Evolutionary conservation across 164 flowering plant species (phyloP).

Genomic region (Amborella trichopoda): DNA sequence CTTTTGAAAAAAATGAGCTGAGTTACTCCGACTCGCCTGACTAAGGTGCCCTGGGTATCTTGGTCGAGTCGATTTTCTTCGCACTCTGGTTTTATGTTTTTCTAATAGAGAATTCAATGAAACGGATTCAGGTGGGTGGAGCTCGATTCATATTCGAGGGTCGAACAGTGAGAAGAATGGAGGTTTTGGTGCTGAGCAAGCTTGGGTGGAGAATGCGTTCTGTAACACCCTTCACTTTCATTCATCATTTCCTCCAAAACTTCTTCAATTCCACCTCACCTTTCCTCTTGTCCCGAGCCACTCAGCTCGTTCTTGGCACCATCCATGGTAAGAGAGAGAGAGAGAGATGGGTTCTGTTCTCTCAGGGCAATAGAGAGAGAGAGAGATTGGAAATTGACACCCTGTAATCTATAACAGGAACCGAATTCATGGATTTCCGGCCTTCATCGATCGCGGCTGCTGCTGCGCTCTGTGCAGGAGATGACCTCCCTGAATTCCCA

Average conservation of each 20-base stretch:
- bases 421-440: conserved; percentile 52
- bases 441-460: conserved; percentile 89
- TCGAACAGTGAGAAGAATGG: conserved; percentile 65
- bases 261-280: conserved; percentile 37
- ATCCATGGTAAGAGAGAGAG: conserved; percentile 75
- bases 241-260: conserved; percentile 61
- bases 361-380: no score
- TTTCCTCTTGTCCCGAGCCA: conserved; percentile 50
- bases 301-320: conserved; percentile 55
- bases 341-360: no score
- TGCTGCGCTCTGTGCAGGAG: conserved; percentile 62
- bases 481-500: conserved; percentile 47
- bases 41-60: no score
- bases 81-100: no score
- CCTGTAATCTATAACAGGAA: no score
- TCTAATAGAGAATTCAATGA: no score
- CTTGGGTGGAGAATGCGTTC: conserved; percentile 81
- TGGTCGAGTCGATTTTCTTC: no score
- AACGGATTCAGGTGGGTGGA: conserved; percentile 62
- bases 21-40: no score
- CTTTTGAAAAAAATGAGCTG: no score
- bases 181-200: conserved; percentile 54
- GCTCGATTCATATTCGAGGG: conserved; percentile 62
- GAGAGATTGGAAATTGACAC: no score
- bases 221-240: conserved; percentile 76